Base-by-base conservation (phyloP, 345 rosid genomes). In the Viola odorata region DNA sequence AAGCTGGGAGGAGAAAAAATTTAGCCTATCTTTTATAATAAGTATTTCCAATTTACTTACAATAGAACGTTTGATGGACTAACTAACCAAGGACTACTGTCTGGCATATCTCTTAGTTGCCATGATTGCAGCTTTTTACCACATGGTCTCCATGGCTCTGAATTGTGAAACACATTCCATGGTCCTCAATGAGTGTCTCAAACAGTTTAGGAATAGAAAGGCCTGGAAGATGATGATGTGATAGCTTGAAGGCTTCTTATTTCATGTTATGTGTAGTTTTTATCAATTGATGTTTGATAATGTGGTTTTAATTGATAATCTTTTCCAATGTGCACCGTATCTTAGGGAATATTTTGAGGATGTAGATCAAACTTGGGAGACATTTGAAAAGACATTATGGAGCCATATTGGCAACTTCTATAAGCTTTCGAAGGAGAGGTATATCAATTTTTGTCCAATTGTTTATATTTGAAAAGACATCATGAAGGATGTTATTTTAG, bases 341-440 rank as follows among this genome's bases (percentile, higher is more conserved):
- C 53, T 23, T 80, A 94, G 99, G 69, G 97, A 90, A 81, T 94
- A 94, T 79, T 94, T 94, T 79, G 97, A 94, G 82, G 99, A 94
- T 53, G 95, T 94, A 44, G 99, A 94, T 84, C 82, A 60, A 65
- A 88, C 89, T 4, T 94, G 99, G 97, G 99, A 86, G 79, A 91
- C 96, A 54, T 90, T 94, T 78, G 99, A 94, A 78, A 86, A 88
- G 75, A 86, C 92, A 75, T 75, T 94, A 72, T 94, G 99, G 99
- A 86, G 80, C 50, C 96, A 88, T 64, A 64, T 94, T 66, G 58
- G 85, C 65, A 91, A 88, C 79, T 88, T 83, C 68, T 84, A 82
- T 74, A 86, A 83, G 77, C 96, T 90, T 56, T 80, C 99, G 16
- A 94, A 94, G 80, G 97, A 94, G 77, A 94, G 99, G 99, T 94